These are phyloP conservation scores for Phaeosphaeria sp. DNA, from an alignment of 2,329 filamentous ascomycete genomes.

Conservation along the genomic window DNA sequence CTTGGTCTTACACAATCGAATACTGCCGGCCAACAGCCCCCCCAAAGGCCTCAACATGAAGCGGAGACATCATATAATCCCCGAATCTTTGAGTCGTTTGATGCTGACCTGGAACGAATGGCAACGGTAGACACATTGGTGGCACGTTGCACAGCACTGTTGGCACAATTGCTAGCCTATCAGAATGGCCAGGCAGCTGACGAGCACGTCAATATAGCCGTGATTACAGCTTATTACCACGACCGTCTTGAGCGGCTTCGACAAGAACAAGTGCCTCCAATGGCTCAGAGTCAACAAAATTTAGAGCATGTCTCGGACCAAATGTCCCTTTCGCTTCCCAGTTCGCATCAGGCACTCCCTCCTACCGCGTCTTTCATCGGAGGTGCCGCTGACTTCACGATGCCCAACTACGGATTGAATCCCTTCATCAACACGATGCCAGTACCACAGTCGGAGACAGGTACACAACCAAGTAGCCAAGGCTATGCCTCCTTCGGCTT, in stretches of 20 bases:
- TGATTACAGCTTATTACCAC: conserved; percentile 1
- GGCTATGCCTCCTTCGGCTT: conserved; percentile 1
- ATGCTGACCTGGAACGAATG: neutral
- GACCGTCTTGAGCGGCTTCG: conserved; percentile 1
- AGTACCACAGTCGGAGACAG: conserved; percentile 2
- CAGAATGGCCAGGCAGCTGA: neutral
- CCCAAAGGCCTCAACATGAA: neutral
- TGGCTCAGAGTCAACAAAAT: neutral
- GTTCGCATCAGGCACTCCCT: neutral
- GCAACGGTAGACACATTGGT: conserved; percentile 4
- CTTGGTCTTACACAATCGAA: neutral
- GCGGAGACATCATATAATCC: neutral
- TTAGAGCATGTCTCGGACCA: neutral
- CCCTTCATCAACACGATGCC: neutral
- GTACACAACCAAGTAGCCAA: conserved; percentile 6
- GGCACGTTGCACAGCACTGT: neutral
- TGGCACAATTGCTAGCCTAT: neutral
- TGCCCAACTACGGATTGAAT: neutral
- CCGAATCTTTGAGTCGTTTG: neutral
- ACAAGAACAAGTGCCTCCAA: neutral
- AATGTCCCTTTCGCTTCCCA: neutral
- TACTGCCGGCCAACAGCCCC: neutral
- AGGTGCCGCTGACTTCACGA: conserved; percentile 2
- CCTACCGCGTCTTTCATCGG: neutral
- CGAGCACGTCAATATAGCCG: neutral